A percentile compares a stretch with the other conserved stretches of the same genome.
These are phyloP conservation scores for Nepenthes gracilis DNA, from an alignment of 148 eudicot species.

Conservation along the genomic window DNA sequence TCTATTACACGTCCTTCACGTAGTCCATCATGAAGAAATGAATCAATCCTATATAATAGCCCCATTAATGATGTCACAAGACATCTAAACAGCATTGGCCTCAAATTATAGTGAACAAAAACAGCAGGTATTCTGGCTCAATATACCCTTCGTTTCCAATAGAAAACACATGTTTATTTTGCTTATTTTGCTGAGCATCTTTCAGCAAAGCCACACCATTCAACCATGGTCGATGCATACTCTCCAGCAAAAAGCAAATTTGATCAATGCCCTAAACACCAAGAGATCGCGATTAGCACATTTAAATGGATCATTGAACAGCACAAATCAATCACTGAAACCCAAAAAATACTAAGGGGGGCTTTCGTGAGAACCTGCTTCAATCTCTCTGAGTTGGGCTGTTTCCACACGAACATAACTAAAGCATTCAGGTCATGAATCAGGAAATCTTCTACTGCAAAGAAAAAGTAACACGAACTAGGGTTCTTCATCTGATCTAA, in stretches of 20 bases:
- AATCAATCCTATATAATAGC: constrained; percentile 36
- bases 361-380: constrained; percentile 37
- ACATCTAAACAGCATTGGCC: not conserved
- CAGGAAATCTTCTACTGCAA: constrained; percentile 80
- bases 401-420: constrained; percentile 33
- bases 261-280: constrained; percentile 53
- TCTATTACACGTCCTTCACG: constrained; percentile 63
- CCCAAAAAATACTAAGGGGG: not conserved
- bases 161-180: constrained; percentile 33
- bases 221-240: constrained; percentile 53
- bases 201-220: constrained; percentile 65
- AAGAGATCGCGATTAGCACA: constrained; percentile 3
- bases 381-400: constrained; percentile 30
- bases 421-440: constrained; percentile 49
- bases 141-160: constrained; percentile 43
- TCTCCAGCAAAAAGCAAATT: constrained; percentile 40
- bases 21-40: constrained; percentile 49
- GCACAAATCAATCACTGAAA: not conserved
- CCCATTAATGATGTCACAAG: constrained; percentile 1
- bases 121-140: constrained; percentile 1
- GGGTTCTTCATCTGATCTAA: too few relatives aligned
- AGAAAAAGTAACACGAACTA: constrained; percentile 4
- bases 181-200: constrained; percentile 42
- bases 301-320: not conserved
- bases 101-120: not conserved